Evolutionary conservation across 2,329 filamentous ascomycete genomes (phyloP).

Genomic region (Penicillium freii): DNA sequence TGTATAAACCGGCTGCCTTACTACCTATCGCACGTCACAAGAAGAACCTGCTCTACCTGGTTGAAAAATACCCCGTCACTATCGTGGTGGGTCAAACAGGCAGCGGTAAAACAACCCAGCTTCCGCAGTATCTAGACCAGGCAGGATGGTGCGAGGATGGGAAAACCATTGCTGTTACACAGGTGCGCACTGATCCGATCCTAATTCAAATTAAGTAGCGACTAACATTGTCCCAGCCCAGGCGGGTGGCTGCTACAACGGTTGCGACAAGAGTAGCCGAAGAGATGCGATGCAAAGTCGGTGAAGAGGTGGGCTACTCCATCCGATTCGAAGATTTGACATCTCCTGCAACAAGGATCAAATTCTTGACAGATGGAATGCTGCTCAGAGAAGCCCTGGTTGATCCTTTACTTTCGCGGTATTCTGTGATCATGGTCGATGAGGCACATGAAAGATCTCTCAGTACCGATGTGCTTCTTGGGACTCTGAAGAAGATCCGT

Average conservation of each 20-base stretch:
- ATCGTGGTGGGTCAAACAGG: slow-evolving; percentile 93
- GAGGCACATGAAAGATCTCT: slow-evolving; percentile 93
- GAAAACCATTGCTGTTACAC: slow-evolving; percentile 82
- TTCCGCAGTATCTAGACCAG: slow-evolving; percentile 84
- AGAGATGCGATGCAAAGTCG: slow-evolving; percentile 80
- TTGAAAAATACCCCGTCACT: slow-evolving; percentile 80
- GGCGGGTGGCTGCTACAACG: slow-evolving; percentile 85
- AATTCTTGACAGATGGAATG: slow-evolving; percentile 92
- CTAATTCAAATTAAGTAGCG: not conserved
- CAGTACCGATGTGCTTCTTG: slow-evolving; percentile 86
- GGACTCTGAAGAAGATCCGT: slow-evolving; percentile 85
- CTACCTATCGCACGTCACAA: slow-evolving; percentile 84
- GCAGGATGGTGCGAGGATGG: slow-evolving; percentile 86
- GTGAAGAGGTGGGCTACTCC: slow-evolving; percentile 89
- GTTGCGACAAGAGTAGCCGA: slow-evolving; percentile 86
- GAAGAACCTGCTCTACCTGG: slow-evolving; percentile 75
- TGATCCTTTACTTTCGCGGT: slow-evolving; percentile 84
- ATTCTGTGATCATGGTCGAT: slow-evolving; percentile 96
- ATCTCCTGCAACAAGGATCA: slow-evolving; percentile 79
- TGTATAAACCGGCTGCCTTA: slow-evolving; percentile 80
- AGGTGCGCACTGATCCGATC: slow-evolving; percentile 59
- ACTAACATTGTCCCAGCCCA: slow-evolving; percentile 59
- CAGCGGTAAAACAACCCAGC: slow-evolving; percentile 92
- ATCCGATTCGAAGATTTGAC: slow-evolving; percentile 91
- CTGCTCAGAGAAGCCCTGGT: slow-evolving; percentile 88